phyloP scores from a whole-genome alignment of 176 grass and related monocot genomes.

The Eremochloa ophiuroides region DNA sequence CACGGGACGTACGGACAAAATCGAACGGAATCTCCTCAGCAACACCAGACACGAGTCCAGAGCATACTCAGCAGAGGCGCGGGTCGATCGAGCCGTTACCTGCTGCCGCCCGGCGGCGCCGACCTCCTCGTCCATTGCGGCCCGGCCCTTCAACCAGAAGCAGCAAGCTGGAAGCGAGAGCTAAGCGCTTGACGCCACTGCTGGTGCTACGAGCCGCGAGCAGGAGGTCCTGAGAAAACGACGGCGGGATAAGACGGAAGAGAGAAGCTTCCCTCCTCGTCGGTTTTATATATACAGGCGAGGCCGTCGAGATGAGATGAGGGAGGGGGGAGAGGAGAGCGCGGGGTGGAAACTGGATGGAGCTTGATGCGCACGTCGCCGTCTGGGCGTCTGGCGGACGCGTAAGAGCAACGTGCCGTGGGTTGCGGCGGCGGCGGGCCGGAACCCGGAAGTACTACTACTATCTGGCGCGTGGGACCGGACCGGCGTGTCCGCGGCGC shows the following conservation, averaged over 20 bases:
- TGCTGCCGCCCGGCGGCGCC: conserved; percentile 27
- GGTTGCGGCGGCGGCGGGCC: not conserved
- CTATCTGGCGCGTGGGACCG: not conserved
- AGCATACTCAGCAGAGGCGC: not conserved
- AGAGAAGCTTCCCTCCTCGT: conserved; percentile 13
- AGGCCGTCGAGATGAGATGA: not conserved
- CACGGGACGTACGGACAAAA: not conserved
- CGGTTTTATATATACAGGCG: conserved; percentile 21
- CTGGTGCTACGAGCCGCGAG: not conserved
- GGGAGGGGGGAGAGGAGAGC: not conserved
- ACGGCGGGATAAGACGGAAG: not conserved
- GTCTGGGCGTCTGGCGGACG: conserved; percentile 17
- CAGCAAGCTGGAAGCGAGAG: not conserved
- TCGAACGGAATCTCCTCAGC: not conserved
- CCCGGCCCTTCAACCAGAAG: not conserved
- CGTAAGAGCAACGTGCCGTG: conserved; percentile 27
- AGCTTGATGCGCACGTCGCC: conserved; percentile 30
- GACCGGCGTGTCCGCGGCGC: accelerated
- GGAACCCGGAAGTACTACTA: too few relatives aligned
- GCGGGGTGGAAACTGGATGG: not conserved
- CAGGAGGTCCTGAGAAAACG: conserved; percentile 5
- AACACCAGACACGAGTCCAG: not conserved
- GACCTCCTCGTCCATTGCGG: conserved; percentile 47
- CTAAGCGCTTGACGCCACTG: not conserved
- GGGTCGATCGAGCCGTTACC: conserved; percentile 9